Conservation (phyloP, 768 basidiomycete species). For the Galerina marginata region DNA sequence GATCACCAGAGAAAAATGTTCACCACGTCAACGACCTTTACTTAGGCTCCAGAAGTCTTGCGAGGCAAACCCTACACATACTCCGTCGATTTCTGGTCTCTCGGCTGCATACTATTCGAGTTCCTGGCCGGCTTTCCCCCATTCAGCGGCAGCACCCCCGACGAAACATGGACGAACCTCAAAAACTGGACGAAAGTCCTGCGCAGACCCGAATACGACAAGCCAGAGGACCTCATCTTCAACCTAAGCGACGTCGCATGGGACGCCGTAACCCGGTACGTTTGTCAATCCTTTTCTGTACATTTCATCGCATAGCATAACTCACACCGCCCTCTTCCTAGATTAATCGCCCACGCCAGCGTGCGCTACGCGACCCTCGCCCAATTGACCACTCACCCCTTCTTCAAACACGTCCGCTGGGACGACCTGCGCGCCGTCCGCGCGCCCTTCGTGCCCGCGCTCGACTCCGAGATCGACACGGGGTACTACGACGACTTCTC, state of each 20-base stretch:
- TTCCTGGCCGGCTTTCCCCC: slow-evolving; percentile 97
- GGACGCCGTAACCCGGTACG: slow-evolving; percentile 89
- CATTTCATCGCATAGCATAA: neutral
- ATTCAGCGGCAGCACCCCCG: slow-evolving; percentile 92
- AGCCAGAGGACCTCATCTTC: slow-evolving; percentile 95
- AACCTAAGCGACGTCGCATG: slow-evolving; percentile 93
- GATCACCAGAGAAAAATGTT: neutral
- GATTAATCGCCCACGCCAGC: slow-evolving; percentile 84
- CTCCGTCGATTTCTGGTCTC: slow-evolving; percentile 97
- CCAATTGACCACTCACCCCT: slow-evolving; percentile 79
- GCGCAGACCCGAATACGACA: slow-evolving; percentile 92
- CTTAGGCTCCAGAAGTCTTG: slow-evolving; percentile 83
- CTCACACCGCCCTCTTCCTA: slow-evolving; percentile 5
- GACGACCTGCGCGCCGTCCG: slow-evolving; percentile 72
- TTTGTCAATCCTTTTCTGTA: neutral
- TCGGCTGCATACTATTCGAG: slow-evolving; percentile 98
- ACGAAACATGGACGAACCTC: slow-evolving; percentile 99
- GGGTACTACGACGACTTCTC: slow-evolving; percentile 95
- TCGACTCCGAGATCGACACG: slow-evolving; percentile 94
- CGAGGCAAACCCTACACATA: slow-evolving; percentile 94
- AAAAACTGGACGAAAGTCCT: slow-evolving; percentile 97
- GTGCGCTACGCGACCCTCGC: slow-evolving; percentile 76
- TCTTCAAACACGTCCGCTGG: slow-evolving; percentile 83
- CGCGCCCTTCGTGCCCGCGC: slow-evolving; percentile 92
- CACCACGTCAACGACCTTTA: neutral